Base-by-base conservation (phyloP, 73 alveolate genomes). In the Durusdinium trenchii region DNA sequence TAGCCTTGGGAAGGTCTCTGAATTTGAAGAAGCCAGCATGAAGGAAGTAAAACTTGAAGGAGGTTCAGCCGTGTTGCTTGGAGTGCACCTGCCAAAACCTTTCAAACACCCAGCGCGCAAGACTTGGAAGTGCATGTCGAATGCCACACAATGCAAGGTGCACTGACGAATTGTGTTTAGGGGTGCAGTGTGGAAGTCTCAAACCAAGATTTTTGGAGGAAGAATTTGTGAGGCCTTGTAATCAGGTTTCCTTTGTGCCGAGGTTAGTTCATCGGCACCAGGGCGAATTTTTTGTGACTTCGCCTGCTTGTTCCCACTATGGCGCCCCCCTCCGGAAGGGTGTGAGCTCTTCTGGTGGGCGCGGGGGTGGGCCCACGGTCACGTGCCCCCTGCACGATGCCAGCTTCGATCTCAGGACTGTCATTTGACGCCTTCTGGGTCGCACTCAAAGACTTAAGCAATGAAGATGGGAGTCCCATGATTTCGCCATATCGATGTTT, bases 291-390 rank as follows among this genome's bases (percentile, higher is more conserved):
- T 93, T n/a, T 45, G 99, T 76, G 79, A 93, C 99, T 18, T 93
- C 99, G 14, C 99, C 99, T 36, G 81, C 99, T 47, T 93, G 99
- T 42, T 57, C 76, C 61, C 99, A 93, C 50, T 93, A 93, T 43
- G 99, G 99, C 38, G 99, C 99, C 26, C 99, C 99, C 28, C 92
- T 93, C 36, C 60, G 93, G 64, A 93, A 93, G 82, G 99, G 99
- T 79, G 81, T 93, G 62, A 50, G 93, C 99, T 40, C 82, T 14
- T 91, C 99, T 5, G 93, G 90, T 3, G 99, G 99, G 42, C 99
- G 93, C 2, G 92, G 93, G 3, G 92, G 62, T 23, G 93, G 69
- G 26, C 99, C 99, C 62, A 93, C 99, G 38, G 93, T 93, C 64
- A 93, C 99, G 12, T 93, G 99, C 92, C 93, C 99, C 0, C 81